Base-by-base conservation (phyloP, 768 basidiomycete genomes). In the Amanita rubescens region DNA sequence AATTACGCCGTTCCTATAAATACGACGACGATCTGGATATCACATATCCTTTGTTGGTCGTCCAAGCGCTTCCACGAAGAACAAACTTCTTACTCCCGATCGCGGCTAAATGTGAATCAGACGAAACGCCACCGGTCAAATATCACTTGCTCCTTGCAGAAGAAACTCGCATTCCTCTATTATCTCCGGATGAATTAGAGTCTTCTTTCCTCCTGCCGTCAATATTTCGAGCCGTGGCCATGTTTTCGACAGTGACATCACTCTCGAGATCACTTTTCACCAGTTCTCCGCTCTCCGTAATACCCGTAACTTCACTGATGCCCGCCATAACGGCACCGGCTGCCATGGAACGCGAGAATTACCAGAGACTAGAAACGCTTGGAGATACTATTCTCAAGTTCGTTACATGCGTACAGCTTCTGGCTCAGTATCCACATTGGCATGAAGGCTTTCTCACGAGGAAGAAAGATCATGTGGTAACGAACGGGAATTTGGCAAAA, bases 311-410 rank as follows among this genome's bases (percentile, higher is more conserved):
- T 0, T 63, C 79, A 4, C 67, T 90, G 32, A 69, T 70, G 3
- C 73, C 71, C 0, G 87, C 88, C 0, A 69, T 79, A 14, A 84
- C 83, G 0, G 80, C 86, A 0, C 82, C 87, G 0, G 73, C 72
- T 1, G 75, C 87, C 0, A 76, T 78, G 34, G 87, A 86, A 60
- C 63, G 47, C 14, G 59, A 46, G 22, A 81, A 89, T 59, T 90
- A 90, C 59, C 81, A 90, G 62, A 78, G 87, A 3, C 69, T 89
- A 14, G 88, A 90, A 62, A 82, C 82, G 0, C 75, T 90, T 4
- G 88, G 88, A 1, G 88, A 90, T 59, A 80, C 82, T 0, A 84
- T 87, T 1, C 73, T 90, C 25, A 90, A 90, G 62, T 86, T 81
- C 56, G 60, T 80, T 22, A 71, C 71, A 8, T 75, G 75, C 15